Percentiles rank a stretch among this genome's conserved stretches.
Evolutionary conservation across 768 basidiomycete genomes (phyloP).

Genomic region (Pleurotus salmoneostramineus): DNA sequence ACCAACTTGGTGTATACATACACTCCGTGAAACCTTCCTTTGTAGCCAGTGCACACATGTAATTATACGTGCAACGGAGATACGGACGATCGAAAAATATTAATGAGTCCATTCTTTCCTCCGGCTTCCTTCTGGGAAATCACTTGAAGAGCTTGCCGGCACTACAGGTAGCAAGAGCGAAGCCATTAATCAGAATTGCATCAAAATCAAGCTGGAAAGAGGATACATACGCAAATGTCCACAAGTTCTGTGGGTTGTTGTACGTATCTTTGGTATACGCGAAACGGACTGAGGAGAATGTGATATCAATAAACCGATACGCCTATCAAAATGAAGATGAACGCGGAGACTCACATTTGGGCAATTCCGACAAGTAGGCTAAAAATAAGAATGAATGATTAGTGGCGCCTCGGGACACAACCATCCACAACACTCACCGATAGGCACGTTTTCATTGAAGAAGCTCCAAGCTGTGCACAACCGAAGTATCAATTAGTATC

Average conservation of each 20-base stretch:
- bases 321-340: not conserved
- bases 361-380: conserved; percentile 43
- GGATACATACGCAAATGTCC: conserved; percentile 48
- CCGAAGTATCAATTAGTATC: too few relatives aligned
- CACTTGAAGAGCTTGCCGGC: conserved; percentile 10
- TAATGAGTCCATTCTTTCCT: not conserved
- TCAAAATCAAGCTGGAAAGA: not conserved
- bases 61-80: not conserved
- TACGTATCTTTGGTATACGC: conserved; percentile 59
- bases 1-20: too few relatives aligned
- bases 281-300: conserved; percentile 43
- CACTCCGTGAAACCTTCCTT: too few relatives aligned
- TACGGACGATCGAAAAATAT: not conserved
- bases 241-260: conserved; percentile 59
- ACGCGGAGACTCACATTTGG: conserved; percentile 20
- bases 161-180: not conserved
- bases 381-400: not conserved
- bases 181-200: not conserved
- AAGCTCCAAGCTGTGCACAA: conserved; percentile 36
- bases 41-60: too few relatives aligned
- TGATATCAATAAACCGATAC: not conserved
- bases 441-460: conserved; percentile 34
- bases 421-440: conserved; percentile 22
- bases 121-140: not conserved
- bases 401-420: not conserved